phyloP scores from a whole-genome alignment of 1,139 yeast genomes.

The Pneumocystis oryctolagi region DNA sequence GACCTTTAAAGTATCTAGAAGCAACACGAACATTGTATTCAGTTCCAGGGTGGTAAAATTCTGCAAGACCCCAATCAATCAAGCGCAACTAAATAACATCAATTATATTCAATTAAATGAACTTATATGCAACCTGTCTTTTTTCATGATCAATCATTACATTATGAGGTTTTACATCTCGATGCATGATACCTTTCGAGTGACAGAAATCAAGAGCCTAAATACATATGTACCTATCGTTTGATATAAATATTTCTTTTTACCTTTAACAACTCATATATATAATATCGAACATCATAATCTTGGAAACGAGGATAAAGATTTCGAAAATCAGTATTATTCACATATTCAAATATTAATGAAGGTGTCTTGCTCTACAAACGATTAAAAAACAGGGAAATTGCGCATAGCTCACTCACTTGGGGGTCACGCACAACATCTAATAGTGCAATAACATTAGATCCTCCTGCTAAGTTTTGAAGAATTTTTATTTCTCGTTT shows the following conservation, averaged over 20 bases:
- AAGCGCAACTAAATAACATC: conserved; percentile 39
- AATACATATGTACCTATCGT: not conserved
- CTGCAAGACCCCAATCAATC: conserved; percentile 98
- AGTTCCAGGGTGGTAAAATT: conserved; percentile 86
- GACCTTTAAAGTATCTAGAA: conserved; percentile 95
- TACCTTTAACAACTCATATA: conserved; percentile 59
- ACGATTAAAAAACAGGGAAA: not conserved
- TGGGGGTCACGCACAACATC: conserved; percentile 85
- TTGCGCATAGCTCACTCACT: conserved; percentile 5
- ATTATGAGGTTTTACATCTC: conserved; percentile 97
- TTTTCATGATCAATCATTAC: conserved; percentile 90
- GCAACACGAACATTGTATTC: conserved; percentile 96
- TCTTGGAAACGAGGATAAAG: conserved; percentile 82
- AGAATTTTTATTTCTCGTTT: conserved; percentile 87
- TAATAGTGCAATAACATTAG: conserved; percentile 63
- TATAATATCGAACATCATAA: conserved; percentile 72
- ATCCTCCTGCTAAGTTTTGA: conserved; percentile 75
- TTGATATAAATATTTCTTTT: not conserved
- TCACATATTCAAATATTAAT: conserved; percentile 75
- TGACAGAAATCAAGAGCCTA: conserved; percentile 81
- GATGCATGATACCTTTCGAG: conserved; percentile 95
- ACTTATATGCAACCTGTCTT: conserved; percentile 23
- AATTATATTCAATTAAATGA: not conserved
- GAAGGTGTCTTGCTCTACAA: conserved; percentile 70
- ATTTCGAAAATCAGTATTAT: conserved; percentile 79